Evolutionary conservation across 2,329 filamentous ascomycete species (phyloP).

Genomic region (Juglanconis oblonga): DNA sequence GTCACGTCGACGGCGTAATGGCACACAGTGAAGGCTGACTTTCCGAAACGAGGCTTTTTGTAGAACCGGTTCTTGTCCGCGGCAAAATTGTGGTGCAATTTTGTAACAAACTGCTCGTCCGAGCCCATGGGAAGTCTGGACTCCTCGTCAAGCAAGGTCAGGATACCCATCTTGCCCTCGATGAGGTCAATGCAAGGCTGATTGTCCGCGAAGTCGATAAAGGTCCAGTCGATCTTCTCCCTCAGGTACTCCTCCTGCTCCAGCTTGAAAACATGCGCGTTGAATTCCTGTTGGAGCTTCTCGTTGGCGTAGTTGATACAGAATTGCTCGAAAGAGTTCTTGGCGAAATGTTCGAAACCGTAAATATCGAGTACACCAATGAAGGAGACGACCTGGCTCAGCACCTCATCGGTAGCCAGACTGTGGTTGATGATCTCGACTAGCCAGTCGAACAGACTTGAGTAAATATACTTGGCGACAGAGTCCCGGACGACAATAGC

Average conservation of each 20-base stretch:
- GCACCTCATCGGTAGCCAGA: constrained; percentile 82
- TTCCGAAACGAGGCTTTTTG: constrained; percentile 97
- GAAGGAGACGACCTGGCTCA: constrained; percentile 80
- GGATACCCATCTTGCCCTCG: constrained; percentile 90
- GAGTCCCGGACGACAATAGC: constrained; percentile 94
- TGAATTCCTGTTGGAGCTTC: constrained; percentile 98
- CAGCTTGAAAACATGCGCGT: constrained; percentile 97
- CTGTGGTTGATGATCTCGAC: constrained; percentile 95
- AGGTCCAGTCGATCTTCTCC: constrained; percentile 98
- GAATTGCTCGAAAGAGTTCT: constrained; percentile 99
- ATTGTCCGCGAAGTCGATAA: constrained; percentile 99
- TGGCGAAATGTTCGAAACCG: constrained; percentile 98
- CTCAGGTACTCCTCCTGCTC: constrained; percentile 97
- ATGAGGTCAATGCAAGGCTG: constrained; percentile 98
- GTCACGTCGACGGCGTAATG: constrained; percentile 98
- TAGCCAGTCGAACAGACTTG: constrained; percentile 96
- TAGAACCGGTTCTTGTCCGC: constrained; percentile 85
- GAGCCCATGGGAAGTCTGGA: constrained; percentile 95
- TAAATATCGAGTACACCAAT: constrained; percentile 99
- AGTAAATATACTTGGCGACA: constrained; percentile 98
- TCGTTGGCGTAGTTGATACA: constrained; percentile 99
- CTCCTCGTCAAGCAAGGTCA: constrained; percentile 92
- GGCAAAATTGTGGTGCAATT: constrained; percentile 91
- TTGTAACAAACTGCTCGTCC: constrained; percentile 94
- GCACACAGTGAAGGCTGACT: constrained; percentile 95